These are phyloP conservation scores for Alnus rubra DNA, from an alignment of 306 rosid species.

Conservation along the genomic window DNA sequence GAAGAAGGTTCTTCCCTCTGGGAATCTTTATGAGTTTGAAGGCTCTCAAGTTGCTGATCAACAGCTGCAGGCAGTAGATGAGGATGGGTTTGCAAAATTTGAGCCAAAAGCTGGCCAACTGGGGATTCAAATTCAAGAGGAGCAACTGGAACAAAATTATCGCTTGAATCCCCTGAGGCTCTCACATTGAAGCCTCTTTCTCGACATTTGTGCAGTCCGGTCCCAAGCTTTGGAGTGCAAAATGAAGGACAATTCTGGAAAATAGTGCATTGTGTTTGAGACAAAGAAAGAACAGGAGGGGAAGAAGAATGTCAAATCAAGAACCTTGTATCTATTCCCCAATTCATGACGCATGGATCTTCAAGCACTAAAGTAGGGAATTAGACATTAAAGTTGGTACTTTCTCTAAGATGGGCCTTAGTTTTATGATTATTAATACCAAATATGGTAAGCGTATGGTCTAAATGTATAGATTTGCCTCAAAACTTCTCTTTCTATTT, in stretches of 20 bases:
- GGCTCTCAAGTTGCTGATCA: slow-evolving; percentile 93
- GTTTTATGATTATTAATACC: neutral
- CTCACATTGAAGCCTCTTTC: slow-evolving; percentile 56
- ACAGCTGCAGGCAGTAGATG: slow-evolving; percentile 80
- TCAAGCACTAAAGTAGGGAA: slow-evolving; percentile 12
- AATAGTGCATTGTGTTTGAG: slow-evolving; percentile 2
- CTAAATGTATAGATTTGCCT: neutral
- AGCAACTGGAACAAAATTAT: slow-evolving; percentile 56
- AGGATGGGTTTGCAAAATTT: slow-evolving; percentile 80
- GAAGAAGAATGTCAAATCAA: slow-evolving; percentile 10
- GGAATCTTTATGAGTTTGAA: slow-evolving; percentile 61
- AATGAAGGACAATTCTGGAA: slow-evolving; percentile 58
- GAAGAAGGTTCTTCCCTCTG: slow-evolving; percentile 46
- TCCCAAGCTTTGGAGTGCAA: slow-evolving; percentile 53
- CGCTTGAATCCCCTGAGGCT: slow-evolving; percentile 72
- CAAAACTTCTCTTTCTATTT: neutral
- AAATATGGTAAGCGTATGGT: neutral
- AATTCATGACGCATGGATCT: neutral
- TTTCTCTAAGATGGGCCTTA: neutral
- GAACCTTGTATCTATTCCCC: neutral
- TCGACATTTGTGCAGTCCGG: slow-evolving; percentile 48
- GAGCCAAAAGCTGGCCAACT: slow-evolving; percentile 85
- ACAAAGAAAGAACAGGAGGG: neutral
- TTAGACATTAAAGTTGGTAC: neutral
- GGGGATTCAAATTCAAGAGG: slow-evolving; percentile 86